Evolutionary conservation across 805 yeast species (phyloP).

Genomic region (Lipomyces sp.): DNA sequence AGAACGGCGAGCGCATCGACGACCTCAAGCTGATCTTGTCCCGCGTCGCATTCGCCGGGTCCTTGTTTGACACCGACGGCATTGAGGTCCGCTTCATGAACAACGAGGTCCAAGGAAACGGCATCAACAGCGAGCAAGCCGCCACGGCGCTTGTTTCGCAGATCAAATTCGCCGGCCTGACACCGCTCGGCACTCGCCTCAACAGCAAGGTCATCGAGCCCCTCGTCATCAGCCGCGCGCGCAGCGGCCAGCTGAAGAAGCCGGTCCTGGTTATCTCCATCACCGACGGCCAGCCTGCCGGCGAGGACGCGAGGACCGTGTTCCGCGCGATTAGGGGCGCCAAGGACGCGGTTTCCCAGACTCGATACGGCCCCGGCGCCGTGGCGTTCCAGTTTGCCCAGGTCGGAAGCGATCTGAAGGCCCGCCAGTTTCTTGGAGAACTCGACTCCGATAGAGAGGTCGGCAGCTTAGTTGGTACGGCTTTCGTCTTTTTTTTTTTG

Average conservation of each 20-base stretch:
- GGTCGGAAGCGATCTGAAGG: constrained; percentile 36
- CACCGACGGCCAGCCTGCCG: constrained; percentile 38
- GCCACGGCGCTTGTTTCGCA: constrained; percentile 30
- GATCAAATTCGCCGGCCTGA: constrained; percentile 33
- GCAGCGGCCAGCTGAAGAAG: constrained; percentile 30
- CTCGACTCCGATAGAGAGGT: constrained; percentile 34
- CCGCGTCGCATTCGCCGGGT: constrained; percentile 35
- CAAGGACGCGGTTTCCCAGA: constrained; percentile 28
- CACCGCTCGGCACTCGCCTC: constrained; percentile 34
- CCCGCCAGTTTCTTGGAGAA: constrained; percentile 33
- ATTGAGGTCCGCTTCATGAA: constrained; percentile 37
- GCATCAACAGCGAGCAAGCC: constrained; percentile 31
- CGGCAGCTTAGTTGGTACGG: constrained; percentile 34
- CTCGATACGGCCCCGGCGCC: constrained; percentile 35
- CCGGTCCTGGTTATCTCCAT: constrained; percentile 35
- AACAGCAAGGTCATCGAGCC: constrained; percentile 35
- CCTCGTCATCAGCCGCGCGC: constrained; percentile 31
- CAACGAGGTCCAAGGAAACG: constrained; percentile 31
- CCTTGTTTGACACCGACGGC: constrained; percentile 36
- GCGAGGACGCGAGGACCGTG: constrained; percentile 32
- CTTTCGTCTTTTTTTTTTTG: no score
- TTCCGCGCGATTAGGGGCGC: constrained; percentile 32
- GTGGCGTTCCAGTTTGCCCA: constrained; percentile 38
- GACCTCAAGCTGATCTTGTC: constrained; percentile 35
- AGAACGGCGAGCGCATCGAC: constrained; percentile 37